Base-by-base conservation (phyloP, 2,329 filamentous ascomycete species). In the Talaromyces sp. region DNA sequence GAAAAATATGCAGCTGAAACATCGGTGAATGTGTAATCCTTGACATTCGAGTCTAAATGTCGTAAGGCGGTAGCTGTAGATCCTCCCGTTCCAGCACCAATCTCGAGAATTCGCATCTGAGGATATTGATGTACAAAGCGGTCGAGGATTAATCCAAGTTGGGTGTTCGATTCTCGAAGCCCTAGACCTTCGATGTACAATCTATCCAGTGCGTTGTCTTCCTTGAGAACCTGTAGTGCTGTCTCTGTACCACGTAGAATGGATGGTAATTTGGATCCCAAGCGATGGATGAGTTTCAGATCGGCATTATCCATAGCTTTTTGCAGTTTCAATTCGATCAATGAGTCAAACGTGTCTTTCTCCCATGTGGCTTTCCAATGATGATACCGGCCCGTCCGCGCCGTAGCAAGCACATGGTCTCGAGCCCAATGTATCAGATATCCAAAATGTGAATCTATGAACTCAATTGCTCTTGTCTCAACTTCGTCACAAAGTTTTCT, bases 51-150 rank as follows among this genome's bases (percentile, higher is more conserved):
- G 7, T n/a, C 33, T 16, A 81, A 63, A 5, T 55, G 55, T 2
- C 66, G 54, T 2, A 82, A 66, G 2, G 81, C 67, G 0, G 57
- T 61, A 1, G 70, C 16, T 3, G 80, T 82, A 0, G 78, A 71
- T 11, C 73, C 74, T 2, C 79, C 80, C 1, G 64, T 64, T 21
- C 67, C 44, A 42, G 64, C 63, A 12, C 62, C 65, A 18, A 74
- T 74, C 58, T 81, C 79, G 6, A 83, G 64, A 37, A 82, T 72
- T 5, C 76, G 75, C 56, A 78, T 71, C n/a, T 72, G 73, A 0
- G 80, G 80, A 56, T 77, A 77, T 1, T 76, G 72, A 58, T 79
- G 71, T 0, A 70, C 59, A 5, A 83, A 69, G 23, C 75, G 73
- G 5, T 70, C 69, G 18, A 75, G 67, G 18, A 76, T 68, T 16